Base-by-base conservation (phyloP, 805 yeast genomes). In the Suhomyces emberorum region DNA sequence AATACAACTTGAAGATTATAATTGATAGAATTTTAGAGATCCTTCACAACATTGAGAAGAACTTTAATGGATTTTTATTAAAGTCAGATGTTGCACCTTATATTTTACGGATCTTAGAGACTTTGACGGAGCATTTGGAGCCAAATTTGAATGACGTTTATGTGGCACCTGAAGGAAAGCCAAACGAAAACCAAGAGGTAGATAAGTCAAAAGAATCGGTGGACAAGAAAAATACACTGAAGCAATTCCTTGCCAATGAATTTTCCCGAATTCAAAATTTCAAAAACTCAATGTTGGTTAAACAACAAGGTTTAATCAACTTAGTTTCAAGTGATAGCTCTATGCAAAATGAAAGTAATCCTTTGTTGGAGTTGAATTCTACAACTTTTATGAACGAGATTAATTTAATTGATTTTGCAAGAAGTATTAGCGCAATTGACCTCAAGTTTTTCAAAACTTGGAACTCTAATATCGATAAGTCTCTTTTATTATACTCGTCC, bases 381-480 rank as follows among this genome's bases (percentile, higher is more conserved):
- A 71, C 73, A 3, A 53, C 61, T 4, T 85, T 89, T 51, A 50
- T 88, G 41, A 70, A 73, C 20, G 53, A 57, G 22, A 41, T 76
- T 21, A 75, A 79, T 46, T 51, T 78, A 12, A 65, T 73, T 3
- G 65, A 66, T 5, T 60, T 89, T 26, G 84, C 91, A 0, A 55
- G 65, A 9, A 81, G 82, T 46, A 73, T 91, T 27, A 80, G 81
- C 44, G 62, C 68, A 15, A 81, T 88, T 39, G 87, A 85, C 54
- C 63, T 81, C 39, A 72, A 72, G 34, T 85, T 83, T 50, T 79
- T 77, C 57, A 60, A 59, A 14, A 51, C 60, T 2, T 91, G 97
- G 97, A 81, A 85, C 38, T 88, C 96, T 3, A 73, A 81, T 42
- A 60, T 66, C 10, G 98, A 91, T 61, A 78, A 82, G 39, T 83